A percentile compares a stretch with the other conserved stretches of the same genome.
phyloP scores from a whole-genome alignment of 78 protist genomes.

The Dictyostelium brefeldianum region DNA sequence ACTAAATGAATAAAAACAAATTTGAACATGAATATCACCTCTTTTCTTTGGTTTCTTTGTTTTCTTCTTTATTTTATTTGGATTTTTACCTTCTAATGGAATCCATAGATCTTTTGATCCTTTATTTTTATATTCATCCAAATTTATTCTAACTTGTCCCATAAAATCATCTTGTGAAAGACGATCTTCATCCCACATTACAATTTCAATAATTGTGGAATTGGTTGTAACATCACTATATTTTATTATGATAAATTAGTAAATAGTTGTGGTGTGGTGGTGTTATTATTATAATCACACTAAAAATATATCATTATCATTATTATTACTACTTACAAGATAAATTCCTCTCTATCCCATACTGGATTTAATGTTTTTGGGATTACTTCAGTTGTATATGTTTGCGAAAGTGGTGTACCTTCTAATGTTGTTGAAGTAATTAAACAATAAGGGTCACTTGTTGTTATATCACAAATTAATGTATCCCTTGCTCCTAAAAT shows the following conservation, averaged over 20 bases:
- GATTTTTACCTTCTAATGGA: not conserved
- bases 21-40: constrained; percentile 23
- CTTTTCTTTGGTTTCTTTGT: constrained; percentile 25
- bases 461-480: constrained; percentile 1
- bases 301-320: not conserved
- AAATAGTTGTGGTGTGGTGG: too few species aligned
- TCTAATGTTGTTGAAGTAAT: not conserved
- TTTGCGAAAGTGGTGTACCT: not conserved
- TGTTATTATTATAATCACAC: not conserved
- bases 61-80: not conserved
- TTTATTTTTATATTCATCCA: constrained; percentile 20
- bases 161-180: constrained; percentile 23
- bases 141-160: not conserved
- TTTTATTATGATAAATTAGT: not conserved
- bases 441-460: constrained; percentile 32
- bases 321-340: constrained; percentile 3
- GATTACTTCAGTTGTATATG: constrained; percentile 15
- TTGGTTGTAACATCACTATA: not conserved
- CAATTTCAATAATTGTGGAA: not conserved
- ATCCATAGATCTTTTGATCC: constrained; percentile 28
- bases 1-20: not conserved
- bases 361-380: constrained; percentile 19
- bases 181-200: constrained; percentile 41
- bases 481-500: constrained; percentile 27
- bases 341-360: constrained; percentile 37